These are phyloP conservation scores for Cicer judaicum DNA, from an alignment of 306 rosid species.

Conservation along the genomic window DNA sequence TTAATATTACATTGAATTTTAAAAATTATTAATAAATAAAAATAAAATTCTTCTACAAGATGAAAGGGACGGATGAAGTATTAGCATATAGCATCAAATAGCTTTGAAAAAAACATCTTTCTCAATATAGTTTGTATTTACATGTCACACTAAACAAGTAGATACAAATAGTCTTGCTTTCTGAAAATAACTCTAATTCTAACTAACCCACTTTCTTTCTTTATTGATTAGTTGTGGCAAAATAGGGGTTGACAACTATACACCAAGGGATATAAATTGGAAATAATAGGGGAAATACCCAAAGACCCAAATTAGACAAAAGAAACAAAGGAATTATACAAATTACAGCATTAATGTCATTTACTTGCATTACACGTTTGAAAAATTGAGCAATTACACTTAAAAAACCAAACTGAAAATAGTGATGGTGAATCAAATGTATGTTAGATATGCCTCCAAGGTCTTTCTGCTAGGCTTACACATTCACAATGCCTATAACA, in stretches of 20 bases:
- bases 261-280: not conserved
- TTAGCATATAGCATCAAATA: not conserved
- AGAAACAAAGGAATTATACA: not conserved
- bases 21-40: no score
- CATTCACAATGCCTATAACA: constrained; percentile 84
- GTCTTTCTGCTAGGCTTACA: constrained; percentile 94
- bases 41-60: no score
- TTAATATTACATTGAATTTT: no score
- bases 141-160: not conserved
- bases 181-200: not conserved
- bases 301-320: not conserved
- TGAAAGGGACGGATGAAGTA: no score
- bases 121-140: not conserved
- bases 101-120: not conserved
- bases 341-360: not conserved
- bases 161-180: not conserved
- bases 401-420: constrained; percentile 3
- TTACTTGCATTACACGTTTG: constrained; percentile 7
- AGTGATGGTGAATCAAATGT: not conserved
- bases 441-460: constrained; percentile 90
- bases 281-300: not conserved
- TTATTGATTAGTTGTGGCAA: not conserved
- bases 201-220: not conserved
- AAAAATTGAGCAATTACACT: not conserved
- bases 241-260: not conserved